Evolutionary conservation across 257 asterid species (phyloP).

Genomic region (Nicotiana paniculata): DNA sequence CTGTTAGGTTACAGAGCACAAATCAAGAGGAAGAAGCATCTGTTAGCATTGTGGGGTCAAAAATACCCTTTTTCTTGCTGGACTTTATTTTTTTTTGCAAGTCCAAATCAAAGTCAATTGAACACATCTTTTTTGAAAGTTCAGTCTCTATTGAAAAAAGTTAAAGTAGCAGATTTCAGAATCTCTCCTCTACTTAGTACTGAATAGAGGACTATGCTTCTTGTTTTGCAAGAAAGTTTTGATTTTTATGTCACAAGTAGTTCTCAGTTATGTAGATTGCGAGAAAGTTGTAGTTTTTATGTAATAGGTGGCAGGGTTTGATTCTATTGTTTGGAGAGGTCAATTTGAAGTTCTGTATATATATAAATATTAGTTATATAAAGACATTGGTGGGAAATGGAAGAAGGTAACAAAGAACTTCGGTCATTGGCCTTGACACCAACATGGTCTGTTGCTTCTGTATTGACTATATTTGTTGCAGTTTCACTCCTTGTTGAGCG

Average conservation of each 20-base stretch:
- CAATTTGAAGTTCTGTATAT: neutral
- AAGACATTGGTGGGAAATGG: neutral
- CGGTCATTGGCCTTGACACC: constrained; percentile 93
- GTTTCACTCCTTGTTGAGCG: constrained; percentile 95
- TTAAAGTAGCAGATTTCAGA: neutral
- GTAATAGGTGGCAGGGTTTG: constrained; percentile 1
- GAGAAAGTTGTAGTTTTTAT: neutral
- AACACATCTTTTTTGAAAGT: neutral
- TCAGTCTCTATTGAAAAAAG: neutral
- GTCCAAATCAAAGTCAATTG: neutral
- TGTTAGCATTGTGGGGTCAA: too few relatives aligned
- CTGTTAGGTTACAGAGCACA: neutral
- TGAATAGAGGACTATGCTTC: neutral
- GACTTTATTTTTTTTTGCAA: neutral
- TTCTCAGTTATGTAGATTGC: neutral
- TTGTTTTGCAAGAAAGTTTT: neutral
- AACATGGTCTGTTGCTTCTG: constrained; percentile 97
- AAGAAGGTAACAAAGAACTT: constrained; percentile 41
- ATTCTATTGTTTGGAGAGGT: neutral
- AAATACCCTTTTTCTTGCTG: neutral
- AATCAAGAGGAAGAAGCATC: neutral
- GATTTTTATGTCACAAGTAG: neutral
- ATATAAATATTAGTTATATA: too few relatives aligned
- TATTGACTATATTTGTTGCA: constrained; percentile 73
- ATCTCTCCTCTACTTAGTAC: neutral